phyloP scores from a whole-genome alignment of 2,329 filamentous ascomycete species.

The Clonostachys rosea region DNA sequence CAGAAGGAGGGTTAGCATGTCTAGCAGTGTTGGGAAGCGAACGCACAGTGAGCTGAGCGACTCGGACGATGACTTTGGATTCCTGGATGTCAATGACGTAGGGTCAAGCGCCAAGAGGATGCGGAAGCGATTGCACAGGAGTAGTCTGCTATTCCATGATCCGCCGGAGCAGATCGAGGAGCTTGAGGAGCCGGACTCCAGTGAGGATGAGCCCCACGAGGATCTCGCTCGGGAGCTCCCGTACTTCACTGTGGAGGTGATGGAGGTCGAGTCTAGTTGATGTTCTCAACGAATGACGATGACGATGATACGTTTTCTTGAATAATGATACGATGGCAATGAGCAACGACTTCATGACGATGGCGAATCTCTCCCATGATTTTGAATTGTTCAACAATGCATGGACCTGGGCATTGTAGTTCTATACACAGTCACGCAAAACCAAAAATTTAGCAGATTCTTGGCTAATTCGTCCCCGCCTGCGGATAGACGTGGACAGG shows the following conservation, averaged over 20 bases:
- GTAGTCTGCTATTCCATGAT: conserved; percentile 42
- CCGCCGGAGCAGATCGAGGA: conserved; percentile 47
- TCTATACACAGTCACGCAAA: neutral
- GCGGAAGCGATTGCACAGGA: conserved; percentile 39
- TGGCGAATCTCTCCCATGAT: too few relatives aligned
- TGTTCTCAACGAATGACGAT: conserved; percentile 8
- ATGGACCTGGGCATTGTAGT: too few relatives aligned
- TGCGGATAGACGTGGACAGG: neutral
- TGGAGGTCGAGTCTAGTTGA: conserved; percentile 39
- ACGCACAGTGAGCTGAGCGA: conserved; percentile 50
- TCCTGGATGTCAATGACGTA: conserved; percentile 32
- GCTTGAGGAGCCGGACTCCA: conserved; percentile 46
- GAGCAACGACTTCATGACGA: too few relatives aligned
- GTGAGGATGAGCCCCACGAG: conserved; percentile 33
- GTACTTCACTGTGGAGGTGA: conserved; percentile 43
- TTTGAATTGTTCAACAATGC: too few relatives aligned
- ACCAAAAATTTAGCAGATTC: neutral
- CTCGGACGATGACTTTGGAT: conserved; percentile 34
- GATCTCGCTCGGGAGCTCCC: conserved; percentile 42
- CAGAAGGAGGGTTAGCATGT: conserved; percentile 40
- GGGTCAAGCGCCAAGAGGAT: conserved; percentile 43
- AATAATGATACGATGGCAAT: conserved; percentile 3
- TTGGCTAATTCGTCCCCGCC: neutral
- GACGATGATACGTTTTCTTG: conserved; percentile 10
- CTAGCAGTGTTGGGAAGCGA: conserved; percentile 50